Evolutionary conservation across 768 basidiomycete species (phyloP).

Genomic region (Phlegmacium glaucopus): DNA sequence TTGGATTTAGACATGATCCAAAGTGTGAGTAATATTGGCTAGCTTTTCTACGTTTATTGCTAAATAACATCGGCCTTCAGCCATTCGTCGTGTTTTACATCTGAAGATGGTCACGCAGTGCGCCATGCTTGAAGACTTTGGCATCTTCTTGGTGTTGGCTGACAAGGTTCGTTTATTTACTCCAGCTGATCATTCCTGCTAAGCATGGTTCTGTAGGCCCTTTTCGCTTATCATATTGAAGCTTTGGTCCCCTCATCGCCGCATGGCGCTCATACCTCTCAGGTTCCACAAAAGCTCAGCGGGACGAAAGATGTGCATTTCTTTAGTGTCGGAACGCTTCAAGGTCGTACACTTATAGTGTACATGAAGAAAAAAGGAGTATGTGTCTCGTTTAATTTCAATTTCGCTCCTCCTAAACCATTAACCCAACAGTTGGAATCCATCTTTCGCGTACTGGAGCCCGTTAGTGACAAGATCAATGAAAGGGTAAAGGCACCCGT

Average conservation of each 20-base stretch:
- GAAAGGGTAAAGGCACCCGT: slow-evolving; percentile 70
- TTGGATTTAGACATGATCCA: slow-evolving; percentile 90
- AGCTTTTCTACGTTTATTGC: not conserved
- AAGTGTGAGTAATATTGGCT: slow-evolving; percentile 51
- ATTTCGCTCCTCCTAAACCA: not conserved
- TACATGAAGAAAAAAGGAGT: slow-evolving; percentile 95
- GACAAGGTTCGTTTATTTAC: slow-evolving; percentile 59
- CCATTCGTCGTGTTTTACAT: slow-evolving; percentile 90
- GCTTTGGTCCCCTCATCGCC: slow-evolving; percentile 89
- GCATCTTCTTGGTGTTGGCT: slow-evolving; percentile 92
- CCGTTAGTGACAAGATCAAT: slow-evolving; percentile 86
- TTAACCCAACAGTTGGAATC: slow-evolving; percentile 60
- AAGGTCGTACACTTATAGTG: slow-evolving; percentile 85
- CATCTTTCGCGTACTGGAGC: slow-evolving; percentile 96
- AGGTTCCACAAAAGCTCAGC: slow-evolving; percentile 87
- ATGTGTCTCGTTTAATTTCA: slow-evolving; percentile 8
- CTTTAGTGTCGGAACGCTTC: slow-evolving; percentile 89
- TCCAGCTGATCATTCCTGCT: not conserved
- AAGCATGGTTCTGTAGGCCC: slow-evolving; percentile 42
- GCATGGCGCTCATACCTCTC: slow-evolving; percentile 59
- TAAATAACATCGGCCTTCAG: slow-evolving; percentile 34
- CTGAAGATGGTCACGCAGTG: slow-evolving; percentile 93
- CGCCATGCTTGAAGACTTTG: slow-evolving; percentile 94
- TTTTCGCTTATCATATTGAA: slow-evolving; percentile 95
- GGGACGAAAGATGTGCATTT: slow-evolving; percentile 92